Evolutionary conservation across 371 early-diverging fungal genomes (phyloP).

Genomic region (Rozella allomycis): DNA sequence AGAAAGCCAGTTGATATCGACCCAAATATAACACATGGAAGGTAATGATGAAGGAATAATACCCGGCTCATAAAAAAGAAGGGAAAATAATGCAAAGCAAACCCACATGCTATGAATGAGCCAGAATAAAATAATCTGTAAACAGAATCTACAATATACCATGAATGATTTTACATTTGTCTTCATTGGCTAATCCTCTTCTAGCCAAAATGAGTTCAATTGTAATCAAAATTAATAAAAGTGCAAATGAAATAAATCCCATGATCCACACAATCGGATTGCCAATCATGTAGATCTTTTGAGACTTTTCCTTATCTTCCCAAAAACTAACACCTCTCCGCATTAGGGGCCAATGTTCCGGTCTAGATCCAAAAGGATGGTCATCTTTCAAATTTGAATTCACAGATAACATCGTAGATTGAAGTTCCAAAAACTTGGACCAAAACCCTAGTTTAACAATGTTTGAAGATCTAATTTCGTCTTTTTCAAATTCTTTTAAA

Average conservation of each 20-base stretch:
- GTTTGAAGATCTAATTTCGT: neutral
- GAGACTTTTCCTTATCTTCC: conserved; percentile 30
- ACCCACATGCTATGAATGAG: conserved; percentile 65
- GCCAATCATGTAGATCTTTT: conserved; percentile 83
- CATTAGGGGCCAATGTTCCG: conserved; percentile 59
- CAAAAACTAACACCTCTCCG: conserved; percentile 73
- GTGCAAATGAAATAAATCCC: neutral
- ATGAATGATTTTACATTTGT: neutral
- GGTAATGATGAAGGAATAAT: conserved; percentile 93
- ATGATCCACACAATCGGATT: conserved; percentile 86
- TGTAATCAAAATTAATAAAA: neutral
- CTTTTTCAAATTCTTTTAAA: conserved; percentile 7
- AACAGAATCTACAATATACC: neutral
- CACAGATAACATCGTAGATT: conserved; percentile 52
- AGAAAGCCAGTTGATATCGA: neutral
- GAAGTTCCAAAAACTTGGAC: conserved; percentile 54
- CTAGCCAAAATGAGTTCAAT: neutral
- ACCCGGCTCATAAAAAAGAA: conserved; percentile 85
- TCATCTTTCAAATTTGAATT: conserved; percentile 55
- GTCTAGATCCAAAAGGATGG: conserved; percentile 71
- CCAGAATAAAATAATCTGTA: conserved; percentile 8
- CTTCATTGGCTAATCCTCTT: neutral
- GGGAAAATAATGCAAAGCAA: conserved; percentile 77
- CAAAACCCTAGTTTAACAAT: conserved; percentile 31
- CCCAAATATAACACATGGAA: conserved; percentile 25